A percentile compares a stretch with the other conserved stretches of the same genome.
Conservation (phyloP, 345 rosid species). For the Geranium brycei region DNA sequence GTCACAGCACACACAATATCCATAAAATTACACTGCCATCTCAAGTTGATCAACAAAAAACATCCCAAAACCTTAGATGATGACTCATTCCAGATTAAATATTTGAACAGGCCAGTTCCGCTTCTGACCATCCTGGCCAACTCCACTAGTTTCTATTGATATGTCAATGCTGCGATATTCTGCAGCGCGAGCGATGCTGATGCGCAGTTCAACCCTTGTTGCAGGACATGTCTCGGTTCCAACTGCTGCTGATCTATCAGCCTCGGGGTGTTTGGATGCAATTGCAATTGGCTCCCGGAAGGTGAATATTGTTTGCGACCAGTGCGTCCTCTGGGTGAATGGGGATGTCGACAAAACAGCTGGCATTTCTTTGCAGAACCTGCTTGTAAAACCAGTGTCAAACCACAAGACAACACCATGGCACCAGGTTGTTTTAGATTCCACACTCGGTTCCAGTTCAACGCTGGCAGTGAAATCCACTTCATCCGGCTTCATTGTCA, state of each 20-base stretch:
- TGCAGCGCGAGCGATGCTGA: conserved; percentile 68
- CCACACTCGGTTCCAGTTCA: conserved; percentile 25
- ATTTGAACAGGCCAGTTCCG: conserved; percentile 63
- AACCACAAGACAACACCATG: conserved; percentile 86
- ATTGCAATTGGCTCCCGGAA: conserved; percentile 67
- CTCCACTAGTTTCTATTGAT: conserved; percentile 53
- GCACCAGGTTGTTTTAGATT: conserved; percentile 28
- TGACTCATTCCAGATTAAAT: conserved; percentile 29
- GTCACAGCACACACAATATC: too few species aligned
- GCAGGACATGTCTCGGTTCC: conserved; percentile 53
- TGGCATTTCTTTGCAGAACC: conserved; percentile 84
- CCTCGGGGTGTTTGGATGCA: conserved; percentile 14
- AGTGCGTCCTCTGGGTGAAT: conserved; percentile 65
- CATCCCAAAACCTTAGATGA: too few species aligned
- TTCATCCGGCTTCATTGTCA: conserved; percentile 71
- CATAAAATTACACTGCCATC: too few species aligned
- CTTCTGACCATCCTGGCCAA: conserved; percentile 40
- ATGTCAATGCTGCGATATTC: conserved; percentile 80
- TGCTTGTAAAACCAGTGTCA: conserved; percentile 67
- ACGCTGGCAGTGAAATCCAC: conserved; percentile 80
- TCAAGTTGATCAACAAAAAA: neutral
- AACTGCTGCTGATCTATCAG: conserved; percentile 25
- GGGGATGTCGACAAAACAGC: conserved; percentile 78
- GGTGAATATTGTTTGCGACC: conserved; percentile 82
- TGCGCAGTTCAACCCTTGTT: conserved; percentile 44